Evolutionary conservation across 257 asterid genomes (phyloP).

Genomic region (Craterostigma plantagineum): DNA sequence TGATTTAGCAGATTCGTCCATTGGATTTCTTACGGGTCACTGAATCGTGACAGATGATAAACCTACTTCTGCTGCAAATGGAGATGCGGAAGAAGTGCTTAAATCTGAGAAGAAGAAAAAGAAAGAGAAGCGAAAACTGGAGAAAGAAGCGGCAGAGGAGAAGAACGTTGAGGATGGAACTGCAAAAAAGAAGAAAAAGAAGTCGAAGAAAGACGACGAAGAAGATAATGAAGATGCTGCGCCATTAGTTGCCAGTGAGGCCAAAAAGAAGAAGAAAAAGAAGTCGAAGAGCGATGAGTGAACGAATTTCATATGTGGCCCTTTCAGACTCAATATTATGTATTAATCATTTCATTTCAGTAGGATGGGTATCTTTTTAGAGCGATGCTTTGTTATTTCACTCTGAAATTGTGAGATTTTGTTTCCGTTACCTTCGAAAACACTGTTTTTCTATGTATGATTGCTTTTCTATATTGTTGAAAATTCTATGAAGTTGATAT

Average conservation of each 20-base stretch:
- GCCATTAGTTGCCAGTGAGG: constrained; percentile 13
- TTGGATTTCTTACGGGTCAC: constrained; percentile 4
- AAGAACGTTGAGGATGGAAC: constrained; percentile 26
- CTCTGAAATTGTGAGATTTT: no score
- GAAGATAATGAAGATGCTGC: constrained; percentile 16
- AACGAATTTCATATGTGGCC: no score
- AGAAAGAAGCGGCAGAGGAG: constrained; percentile 18
- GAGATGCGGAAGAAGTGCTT: constrained; percentile 38
- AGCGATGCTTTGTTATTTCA: no score
- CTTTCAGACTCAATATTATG: no score
- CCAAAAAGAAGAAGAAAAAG: constrained; percentile 45
- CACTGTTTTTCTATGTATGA: no score
- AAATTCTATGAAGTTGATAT: no score
- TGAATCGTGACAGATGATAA: constrained; percentile 30
- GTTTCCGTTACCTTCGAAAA: no score
- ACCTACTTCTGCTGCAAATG: constrained; percentile 19
- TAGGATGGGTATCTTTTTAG: no score
- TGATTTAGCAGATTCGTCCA: background rate
- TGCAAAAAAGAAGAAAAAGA: constrained; percentile 59
- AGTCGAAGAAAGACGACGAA: constrained; percentile 25
- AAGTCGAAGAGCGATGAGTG: constrained; percentile 8
- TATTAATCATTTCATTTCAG: no score
- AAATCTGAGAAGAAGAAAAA: constrained; percentile 68
- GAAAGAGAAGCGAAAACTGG: constrained; percentile 57
- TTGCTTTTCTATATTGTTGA: no score